Evolutionary conservation across 805 yeast genomes (phyloP).

Genomic region (Hanseniaspora valbyensis): DNA sequence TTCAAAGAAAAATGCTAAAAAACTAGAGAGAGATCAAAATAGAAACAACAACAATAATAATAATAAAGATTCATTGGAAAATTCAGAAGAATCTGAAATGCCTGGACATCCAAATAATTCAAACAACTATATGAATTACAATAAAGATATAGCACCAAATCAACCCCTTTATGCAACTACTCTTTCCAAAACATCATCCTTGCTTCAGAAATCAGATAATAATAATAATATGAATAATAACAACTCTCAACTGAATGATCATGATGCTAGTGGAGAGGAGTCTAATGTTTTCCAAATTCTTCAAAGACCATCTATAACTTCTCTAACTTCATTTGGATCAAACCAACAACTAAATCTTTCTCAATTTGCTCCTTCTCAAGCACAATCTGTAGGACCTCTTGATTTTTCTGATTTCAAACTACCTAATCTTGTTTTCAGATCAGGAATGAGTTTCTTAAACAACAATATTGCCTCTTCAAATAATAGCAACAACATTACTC

Average conservation of each 20-base stretch:
- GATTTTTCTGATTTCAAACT: constrained; percentile 1
- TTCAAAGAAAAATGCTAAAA: constrained; percentile 14
- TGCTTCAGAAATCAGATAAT: too few species aligned
- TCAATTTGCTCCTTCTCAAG: background rate
- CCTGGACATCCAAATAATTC: background rate
- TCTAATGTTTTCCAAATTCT: background rate
- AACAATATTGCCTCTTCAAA: background rate
- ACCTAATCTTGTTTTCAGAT: background rate
- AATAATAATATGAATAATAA: too few species aligned
- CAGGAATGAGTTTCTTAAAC: background rate
- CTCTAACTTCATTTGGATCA: background rate
- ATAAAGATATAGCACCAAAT: background rate
- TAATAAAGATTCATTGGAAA: background rate
- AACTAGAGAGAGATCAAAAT: background rate
- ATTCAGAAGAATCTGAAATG: background rate
- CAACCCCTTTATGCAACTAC: too few species aligned
- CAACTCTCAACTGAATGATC: background rate
- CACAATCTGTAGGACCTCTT: background rate
- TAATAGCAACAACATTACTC: background rate
- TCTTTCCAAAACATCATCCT: too few species aligned
- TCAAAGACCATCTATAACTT: background rate
- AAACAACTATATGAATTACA: background rate
- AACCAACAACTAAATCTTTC: background rate
- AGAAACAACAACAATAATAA: background rate
- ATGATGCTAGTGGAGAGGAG: background rate